These are phyloP conservation scores for Pouteria glomerata DNA, from an alignment of 148 eudicot genomes.

Conservation along the genomic window DNA sequence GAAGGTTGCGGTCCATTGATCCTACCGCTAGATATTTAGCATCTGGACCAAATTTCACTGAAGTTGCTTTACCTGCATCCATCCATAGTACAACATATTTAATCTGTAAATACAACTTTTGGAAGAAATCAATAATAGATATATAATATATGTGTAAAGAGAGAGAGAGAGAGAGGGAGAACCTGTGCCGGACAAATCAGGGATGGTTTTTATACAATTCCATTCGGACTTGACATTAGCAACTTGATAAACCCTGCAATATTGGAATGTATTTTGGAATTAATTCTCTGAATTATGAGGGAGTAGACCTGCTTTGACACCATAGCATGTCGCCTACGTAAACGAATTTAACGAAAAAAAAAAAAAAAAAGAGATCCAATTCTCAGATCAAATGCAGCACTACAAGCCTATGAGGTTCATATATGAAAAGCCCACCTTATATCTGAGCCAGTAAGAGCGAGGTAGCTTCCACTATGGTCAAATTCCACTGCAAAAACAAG, in stretches of 20 bases:
- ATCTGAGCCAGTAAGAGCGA: constrained; percentile 83
- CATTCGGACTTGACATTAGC: no score
- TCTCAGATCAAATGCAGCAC: constrained; percentile 5
- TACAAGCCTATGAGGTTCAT: background rate
- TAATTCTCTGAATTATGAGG: background rate
- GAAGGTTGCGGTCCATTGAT: constrained; percentile 84
- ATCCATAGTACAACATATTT: background rate
- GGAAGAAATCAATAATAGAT: background rate
- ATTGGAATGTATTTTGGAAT: background rate
- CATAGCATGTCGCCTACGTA: background rate
- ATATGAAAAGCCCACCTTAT: constrained; percentile 48
- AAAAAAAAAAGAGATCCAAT: background rate
- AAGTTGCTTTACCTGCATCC: constrained; percentile 66
- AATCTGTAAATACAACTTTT: background rate
- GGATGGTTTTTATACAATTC: constrained; percentile 70
- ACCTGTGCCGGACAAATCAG: constrained; percentile 99
- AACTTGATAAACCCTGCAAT: constrained; percentile 85
- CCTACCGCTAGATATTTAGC: constrained; percentile 87
- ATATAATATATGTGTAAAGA: background rate
- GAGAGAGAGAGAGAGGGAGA: constrained; percentile 7
- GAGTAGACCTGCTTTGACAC: background rate
- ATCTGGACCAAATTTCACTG: constrained; percentile 80
- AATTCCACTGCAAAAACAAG: constrained; percentile 68
- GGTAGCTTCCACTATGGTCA: constrained; percentile 96
- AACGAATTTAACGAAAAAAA: background rate